Evolutionary conservation across 1,139 yeast genomes (phyloP).

Genomic region (Kodamaea suecica): DNA sequence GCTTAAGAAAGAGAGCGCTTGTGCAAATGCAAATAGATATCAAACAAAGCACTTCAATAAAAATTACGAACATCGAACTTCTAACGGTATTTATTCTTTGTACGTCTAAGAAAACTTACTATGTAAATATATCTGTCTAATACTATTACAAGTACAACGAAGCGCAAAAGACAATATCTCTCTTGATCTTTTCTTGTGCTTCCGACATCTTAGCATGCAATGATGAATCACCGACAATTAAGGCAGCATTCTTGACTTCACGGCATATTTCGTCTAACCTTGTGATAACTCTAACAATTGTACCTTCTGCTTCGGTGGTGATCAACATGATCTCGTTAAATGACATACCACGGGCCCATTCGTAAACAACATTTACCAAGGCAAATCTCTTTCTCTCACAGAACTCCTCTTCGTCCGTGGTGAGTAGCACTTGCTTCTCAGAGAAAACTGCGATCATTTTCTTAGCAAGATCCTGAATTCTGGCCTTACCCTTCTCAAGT

Average conservation of each 20-base stretch:
- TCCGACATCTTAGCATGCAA: slow-evolving; percentile 84
- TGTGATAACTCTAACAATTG: slow-evolving; percentile 95
- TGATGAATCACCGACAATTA: slow-evolving; percentile 89
- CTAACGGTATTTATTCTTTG: no score
- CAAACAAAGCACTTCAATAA: no score
- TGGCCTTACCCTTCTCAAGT: slow-evolving; percentile 70
- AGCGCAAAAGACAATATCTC: slow-evolving; percentile 97
- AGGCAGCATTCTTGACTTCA: slow-evolving; percentile 90
- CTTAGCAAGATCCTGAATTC: slow-evolving; percentile 68
- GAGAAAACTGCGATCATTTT: slow-evolving; percentile 61
- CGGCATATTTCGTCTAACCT: slow-evolving; percentile 93
- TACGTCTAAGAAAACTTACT: background rate
- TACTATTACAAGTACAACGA: slow-evolving; percentile 69
- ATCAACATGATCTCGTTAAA: slow-evolving; percentile 88
- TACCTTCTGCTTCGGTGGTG: slow-evolving; percentile 92
- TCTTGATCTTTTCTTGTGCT: slow-evolving; percentile 91
- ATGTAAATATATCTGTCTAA: background rate
- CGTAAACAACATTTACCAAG: slow-evolving; percentile 88
- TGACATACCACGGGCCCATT: slow-evolving; percentile 95
- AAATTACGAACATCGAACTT: no score
- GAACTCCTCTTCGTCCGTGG: slow-evolving; percentile 84
- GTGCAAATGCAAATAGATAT: no score
- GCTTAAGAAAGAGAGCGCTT: no score
- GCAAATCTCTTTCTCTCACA: slow-evolving; percentile 83
- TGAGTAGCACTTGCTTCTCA: slow-evolving; percentile 67